Evolutionary conservation across 2,329 filamentous ascomycete species (phyloP).

Genomic region (Thermothelomyces thermophilus): DNA sequence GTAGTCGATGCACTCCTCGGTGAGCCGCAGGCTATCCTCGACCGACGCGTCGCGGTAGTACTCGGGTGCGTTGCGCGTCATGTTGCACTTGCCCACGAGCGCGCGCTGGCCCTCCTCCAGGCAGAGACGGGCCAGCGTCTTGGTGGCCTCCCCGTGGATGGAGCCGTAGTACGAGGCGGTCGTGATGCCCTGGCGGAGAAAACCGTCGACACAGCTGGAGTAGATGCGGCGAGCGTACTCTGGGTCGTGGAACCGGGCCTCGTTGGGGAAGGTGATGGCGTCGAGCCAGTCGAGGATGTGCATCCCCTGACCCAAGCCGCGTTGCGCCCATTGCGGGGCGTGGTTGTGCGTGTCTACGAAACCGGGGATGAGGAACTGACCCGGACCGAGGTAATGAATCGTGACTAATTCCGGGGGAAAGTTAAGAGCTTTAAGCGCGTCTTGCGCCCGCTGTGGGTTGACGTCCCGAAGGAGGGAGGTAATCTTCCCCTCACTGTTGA

Average conservation of each 20-base stretch:
- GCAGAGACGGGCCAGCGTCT: constrained; percentile 50
- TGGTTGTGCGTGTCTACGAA: constrained; percentile 65
- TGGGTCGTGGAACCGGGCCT: constrained; percentile 52
- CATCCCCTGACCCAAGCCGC: constrained; percentile 43
- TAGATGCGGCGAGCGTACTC: constrained; percentile 49
- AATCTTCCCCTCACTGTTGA: constrained; percentile 27
- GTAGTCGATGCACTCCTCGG: constrained; percentile 42
- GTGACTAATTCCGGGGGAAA: constrained; percentile 13
- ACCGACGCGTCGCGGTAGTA: constrained; percentile 44
- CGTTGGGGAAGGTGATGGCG: constrained; percentile 57
- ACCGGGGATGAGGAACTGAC: constrained; percentile 51
- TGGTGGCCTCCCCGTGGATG: constrained; percentile 49
- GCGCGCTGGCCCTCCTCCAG: constrained; percentile 49
- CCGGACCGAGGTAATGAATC: constrained; percentile 21
- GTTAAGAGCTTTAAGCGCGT: constrained; percentile 8
- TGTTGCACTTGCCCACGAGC: constrained; percentile 57
- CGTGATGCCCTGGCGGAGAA: constrained; percentile 56
- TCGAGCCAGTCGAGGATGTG: constrained; percentile 58
- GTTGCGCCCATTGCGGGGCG: constrained; percentile 50
- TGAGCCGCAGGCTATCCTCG: constrained; percentile 43
- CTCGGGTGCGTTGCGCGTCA: constrained; percentile 50
- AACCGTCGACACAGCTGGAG: constrained; percentile 45
- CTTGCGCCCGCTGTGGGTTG: constrained; percentile 2
- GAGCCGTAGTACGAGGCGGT: constrained; percentile 56
- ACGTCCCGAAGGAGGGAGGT: constrained; percentile 21